Evolutionary conservation across 768 basidiomycete species (phyloP).

Genomic region (Termitomyces sp.): DNA sequence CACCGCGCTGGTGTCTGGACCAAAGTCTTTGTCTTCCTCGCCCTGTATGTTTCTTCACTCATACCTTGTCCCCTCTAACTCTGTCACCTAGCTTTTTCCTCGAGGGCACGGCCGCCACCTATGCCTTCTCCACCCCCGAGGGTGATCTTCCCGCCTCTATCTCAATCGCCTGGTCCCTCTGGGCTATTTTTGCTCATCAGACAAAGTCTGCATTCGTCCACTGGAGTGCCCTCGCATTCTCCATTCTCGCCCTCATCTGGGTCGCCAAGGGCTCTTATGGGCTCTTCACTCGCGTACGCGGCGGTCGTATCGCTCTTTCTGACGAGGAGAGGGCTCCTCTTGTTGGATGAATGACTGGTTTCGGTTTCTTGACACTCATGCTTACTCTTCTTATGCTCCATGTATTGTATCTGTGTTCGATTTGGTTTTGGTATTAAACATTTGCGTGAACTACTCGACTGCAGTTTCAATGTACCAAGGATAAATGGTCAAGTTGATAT

Average conservation of each 20-base stretch:
- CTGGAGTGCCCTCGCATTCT: conserved; percentile 82
- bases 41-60: conserved; percentile 47
- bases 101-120: conserved; percentile 87
- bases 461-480: too few relatives aligned
- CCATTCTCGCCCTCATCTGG: conserved; percentile 80
- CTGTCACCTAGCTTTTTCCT: conserved; percentile 67
- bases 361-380: neutral
- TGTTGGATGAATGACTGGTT: conserved; percentile 31
- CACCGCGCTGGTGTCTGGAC: conserved; percentile 80
- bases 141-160: conserved; percentile 92
- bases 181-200: conserved; percentile 85
- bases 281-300: conserved; percentile 38
- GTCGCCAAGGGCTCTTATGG: conserved; percentile 74
- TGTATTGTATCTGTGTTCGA: neutral
- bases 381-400: neutral
- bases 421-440: neutral
- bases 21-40: conserved; percentile 93
- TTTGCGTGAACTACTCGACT: too few relatives aligned
- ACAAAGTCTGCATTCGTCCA: conserved; percentile 70
- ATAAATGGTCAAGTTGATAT: too few relatives aligned
- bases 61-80: conserved; percentile 2
- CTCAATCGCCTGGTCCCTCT: conserved; percentile 90
- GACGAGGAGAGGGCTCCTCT: conserved; percentile 91
- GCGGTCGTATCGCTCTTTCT: conserved; percentile 52
- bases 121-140: conserved; percentile 85